phyloP scores from a whole-genome alignment of 2,329 filamentous ascomycete genomes.

The Ceratocystis variospora region DNA sequence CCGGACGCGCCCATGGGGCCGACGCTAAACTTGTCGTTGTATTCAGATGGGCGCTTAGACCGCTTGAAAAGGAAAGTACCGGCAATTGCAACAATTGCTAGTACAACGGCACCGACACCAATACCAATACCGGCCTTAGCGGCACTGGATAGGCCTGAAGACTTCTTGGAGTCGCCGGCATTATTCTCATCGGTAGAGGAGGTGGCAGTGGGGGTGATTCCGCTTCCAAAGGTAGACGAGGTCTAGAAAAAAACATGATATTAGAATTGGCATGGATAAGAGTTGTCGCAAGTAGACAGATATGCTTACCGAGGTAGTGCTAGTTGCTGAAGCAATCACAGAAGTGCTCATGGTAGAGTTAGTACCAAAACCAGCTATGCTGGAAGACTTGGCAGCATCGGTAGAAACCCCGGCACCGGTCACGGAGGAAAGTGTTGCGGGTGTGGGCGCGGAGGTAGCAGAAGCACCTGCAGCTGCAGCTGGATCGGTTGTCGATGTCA shows the following conservation, averaged over 20 bases:
- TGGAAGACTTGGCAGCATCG: neutral
- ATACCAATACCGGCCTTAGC: constrained; percentile 37
- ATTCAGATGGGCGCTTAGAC: constrained; percentile 20
- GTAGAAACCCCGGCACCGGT: constrained; percentile 5
- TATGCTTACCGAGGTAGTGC: neutral
- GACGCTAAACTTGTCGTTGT: constrained; percentile 25
- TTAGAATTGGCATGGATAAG: neutral
- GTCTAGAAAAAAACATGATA: neutral
- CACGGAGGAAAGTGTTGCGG: neutral
- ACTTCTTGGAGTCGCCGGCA: constrained; percentile 16
- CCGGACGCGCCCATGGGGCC: constrained; percentile 37
- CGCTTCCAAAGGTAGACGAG: constrained; percentile 3
- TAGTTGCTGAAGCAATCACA: constrained; percentile 6
- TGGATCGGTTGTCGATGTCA: neutral
- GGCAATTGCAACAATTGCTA: constrained; percentile 28
- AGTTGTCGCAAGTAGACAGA: neutral
- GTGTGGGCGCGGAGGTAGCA: neutral
- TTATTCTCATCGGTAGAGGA: constrained; percentile 8
- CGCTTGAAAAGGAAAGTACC: constrained; percentile 29
- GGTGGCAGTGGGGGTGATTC: neutral
- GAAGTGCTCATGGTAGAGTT: constrained; percentile 16
- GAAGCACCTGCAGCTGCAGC: constrained; percentile 1
- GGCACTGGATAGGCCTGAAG: constrained; percentile 29
- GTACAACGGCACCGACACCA: constrained; percentile 24
- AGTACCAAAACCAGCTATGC: constrained; percentile 10